Base-by-base conservation (phyloP, 75 land plant genomes). In the Sequoiadendron giganteum region DNA sequence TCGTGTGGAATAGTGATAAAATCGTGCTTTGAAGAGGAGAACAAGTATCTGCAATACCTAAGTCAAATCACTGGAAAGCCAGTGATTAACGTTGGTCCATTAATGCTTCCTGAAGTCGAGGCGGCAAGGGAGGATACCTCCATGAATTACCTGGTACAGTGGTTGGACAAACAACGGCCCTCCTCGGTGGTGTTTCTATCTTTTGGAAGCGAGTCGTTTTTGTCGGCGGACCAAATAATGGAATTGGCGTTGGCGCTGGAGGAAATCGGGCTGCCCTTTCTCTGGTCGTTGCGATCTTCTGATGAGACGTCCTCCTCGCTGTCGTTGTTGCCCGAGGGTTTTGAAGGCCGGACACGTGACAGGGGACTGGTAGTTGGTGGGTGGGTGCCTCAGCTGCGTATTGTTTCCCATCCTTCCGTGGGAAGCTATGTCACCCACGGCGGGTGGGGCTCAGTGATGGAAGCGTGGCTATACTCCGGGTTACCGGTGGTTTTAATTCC, bases 401-500 rank as follows among this genome's bases (percentile, higher is more conserved):
- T 90, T 3, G 75, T 93, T 56, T 45, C 47, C 14, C 94, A 92
- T 88, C 55, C 80, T 38, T 55, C 91, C 28, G 89, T 94, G 43
- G 92, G 90, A 13, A 87, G 90, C 70, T 93, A 90, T 75, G 86
- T 92, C 61, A 90, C 88, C 1, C 95, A 94, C 56, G 92, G 90
- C 56, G 93, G 95, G 76, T 91, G 87, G 56, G 92, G 92, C 54
- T 93, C 95, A 8, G 45, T 91, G 73, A 65, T 86, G 81, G 91
- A 92, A 84, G 88, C 76, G 16, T 14, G 90, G 75, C 89, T 85
- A 49, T 87, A 32, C 68, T 49, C 52, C 36, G 90, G 87, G 16
- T 84, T 88, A 39, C 92, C 89, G 70, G 45, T 91, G 48, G 91
- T 93, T 28, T 30, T 90, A 61, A 21, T 90, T 68, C 91, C 94